A percentile compares a stretch with the other conserved stretches of the same genome.
Conservation (phyloP, 1,284 basidiomycete genomes). For the Trametes polyzona region DNA sequence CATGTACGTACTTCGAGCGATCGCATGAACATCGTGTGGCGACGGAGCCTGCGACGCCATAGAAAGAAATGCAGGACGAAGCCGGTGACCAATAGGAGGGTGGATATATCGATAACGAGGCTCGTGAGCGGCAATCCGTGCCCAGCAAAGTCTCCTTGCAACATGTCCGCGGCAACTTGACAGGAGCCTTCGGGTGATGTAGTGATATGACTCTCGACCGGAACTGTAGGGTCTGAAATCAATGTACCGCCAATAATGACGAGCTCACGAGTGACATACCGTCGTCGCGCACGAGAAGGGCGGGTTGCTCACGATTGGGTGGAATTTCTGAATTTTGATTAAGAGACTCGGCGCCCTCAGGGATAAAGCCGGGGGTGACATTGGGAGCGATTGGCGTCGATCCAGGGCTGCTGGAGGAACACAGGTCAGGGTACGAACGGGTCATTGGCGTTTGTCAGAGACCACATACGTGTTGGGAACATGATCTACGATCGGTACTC, state of each 20-base stretch:
- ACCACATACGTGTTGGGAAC: too few relatives aligned
- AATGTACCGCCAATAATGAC: too few relatives aligned
- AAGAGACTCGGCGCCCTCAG: not conserved
- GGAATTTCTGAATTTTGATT: not conserved
- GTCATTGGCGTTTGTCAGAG: too few relatives aligned
- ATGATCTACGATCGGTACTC: too few relatives aligned
- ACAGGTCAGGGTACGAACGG: too few relatives aligned
- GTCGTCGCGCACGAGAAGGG: not conserved
- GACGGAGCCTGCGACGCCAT: not conserved
- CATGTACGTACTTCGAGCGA: too few relatives aligned
- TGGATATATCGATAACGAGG: slow-evolving; percentile 6
- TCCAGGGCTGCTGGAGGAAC: too few relatives aligned
- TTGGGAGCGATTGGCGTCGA: too few relatives aligned
- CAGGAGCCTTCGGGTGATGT: not conserved
- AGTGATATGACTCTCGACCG: too few relatives aligned
- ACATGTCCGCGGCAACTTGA: not conserved
- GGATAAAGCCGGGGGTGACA: not conserved
- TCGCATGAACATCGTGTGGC: not conserved
- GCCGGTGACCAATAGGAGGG: slow-evolving; percentile 1
- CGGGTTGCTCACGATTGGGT: not conserved
- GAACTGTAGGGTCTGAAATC: not conserved
- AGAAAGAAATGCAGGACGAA: slow-evolving; percentile 3
- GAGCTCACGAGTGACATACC: not conserved
- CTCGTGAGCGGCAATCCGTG: slow-evolving; percentile 5
- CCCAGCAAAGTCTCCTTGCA: not conserved